phyloP scores from a whole-genome alignment of 2,329 filamentous ascomycete genomes.

The Diaporthe destruens region DNA sequence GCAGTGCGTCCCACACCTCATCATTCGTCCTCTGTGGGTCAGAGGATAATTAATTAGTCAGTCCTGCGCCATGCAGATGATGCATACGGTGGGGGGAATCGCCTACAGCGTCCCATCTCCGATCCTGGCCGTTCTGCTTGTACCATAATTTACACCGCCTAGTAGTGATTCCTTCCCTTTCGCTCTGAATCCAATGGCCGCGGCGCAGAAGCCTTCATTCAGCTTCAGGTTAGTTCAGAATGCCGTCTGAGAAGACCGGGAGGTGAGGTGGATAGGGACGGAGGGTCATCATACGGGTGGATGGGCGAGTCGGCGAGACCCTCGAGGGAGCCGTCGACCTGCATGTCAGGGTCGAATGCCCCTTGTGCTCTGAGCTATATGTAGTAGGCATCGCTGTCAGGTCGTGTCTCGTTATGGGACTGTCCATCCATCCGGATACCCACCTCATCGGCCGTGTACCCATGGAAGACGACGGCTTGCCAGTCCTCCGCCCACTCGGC shows the following conservation, averaged over 20 bases:
- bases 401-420: too few relatives aligned
- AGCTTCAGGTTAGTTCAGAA: background rate
- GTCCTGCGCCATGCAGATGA: too few relatives aligned
- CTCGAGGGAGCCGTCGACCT: background rate
- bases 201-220: background rate
- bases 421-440: too few relatives aligned
- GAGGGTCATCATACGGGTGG: constrained; percentile 6
- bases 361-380: constrained; percentile 2
- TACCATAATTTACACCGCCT: background rate
- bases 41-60: background rate
- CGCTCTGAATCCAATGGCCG: background rate
- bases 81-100: too few relatives aligned
- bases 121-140: background rate
- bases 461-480: background rate
- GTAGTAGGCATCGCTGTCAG: background rate
- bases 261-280: too few relatives aligned
- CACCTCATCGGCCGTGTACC: constrained; percentile 20
- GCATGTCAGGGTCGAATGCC: constrained; percentile 11
- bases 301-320: background rate
- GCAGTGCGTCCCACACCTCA: constrained; percentile 1
- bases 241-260: too few relatives aligned
- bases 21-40: background rate
- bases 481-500: constrained; percentile 5
- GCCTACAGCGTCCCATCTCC: background rate
- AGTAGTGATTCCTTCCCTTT: background rate